A percentile compares a stretch with the other conserved stretches of the same genome.
Evolutionary conservation across 352 stramenopile genomes (phyloP).

Genomic region (Achlya hypogyna): DNA sequence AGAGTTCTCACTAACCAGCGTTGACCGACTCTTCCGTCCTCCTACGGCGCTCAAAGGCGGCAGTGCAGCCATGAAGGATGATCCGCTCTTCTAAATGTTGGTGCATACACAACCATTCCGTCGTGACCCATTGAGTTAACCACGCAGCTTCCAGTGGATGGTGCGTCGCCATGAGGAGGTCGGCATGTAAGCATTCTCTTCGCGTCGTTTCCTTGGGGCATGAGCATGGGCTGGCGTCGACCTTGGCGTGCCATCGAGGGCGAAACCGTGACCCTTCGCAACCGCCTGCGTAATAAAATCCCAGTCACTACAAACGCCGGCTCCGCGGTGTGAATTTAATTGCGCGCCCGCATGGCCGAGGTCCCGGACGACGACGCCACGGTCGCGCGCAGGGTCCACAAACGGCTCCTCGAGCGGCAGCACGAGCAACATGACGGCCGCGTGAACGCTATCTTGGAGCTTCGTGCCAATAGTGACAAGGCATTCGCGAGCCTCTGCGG

Average conservation of each 20-base stretch:
- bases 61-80: not conserved
- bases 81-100: not conserved
- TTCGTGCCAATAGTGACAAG: slow-evolving; percentile 50
- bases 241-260: too few species aligned
- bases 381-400: slow-evolving; percentile 15
- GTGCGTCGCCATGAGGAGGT: too few species aligned
- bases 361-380: not conserved
- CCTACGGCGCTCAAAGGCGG: not conserved
- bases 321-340: too few species aligned
- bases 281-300: not conserved
- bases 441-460: slow-evolving; percentile 41
- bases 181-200: not conserved
- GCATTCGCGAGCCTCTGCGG: slow-evolving; percentile 36
- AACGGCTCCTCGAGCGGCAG: slow-evolving; percentile 38
- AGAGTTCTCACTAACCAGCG: not conserved
- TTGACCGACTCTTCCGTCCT: not conserved
- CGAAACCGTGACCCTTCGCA: not conserved
- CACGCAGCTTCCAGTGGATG: too few species aligned
- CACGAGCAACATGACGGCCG: slow-evolving; percentile 37
- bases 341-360: not conserved
- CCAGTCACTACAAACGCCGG: not conserved
- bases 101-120: too few species aligned
- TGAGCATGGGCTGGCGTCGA: slow-evolving; percentile 16
- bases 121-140: too few species aligned
- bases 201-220: not conserved